Conservation (phyloP, 2,329 filamentous ascomycete species). For the Phialemoniopsis sp. region DNA sequence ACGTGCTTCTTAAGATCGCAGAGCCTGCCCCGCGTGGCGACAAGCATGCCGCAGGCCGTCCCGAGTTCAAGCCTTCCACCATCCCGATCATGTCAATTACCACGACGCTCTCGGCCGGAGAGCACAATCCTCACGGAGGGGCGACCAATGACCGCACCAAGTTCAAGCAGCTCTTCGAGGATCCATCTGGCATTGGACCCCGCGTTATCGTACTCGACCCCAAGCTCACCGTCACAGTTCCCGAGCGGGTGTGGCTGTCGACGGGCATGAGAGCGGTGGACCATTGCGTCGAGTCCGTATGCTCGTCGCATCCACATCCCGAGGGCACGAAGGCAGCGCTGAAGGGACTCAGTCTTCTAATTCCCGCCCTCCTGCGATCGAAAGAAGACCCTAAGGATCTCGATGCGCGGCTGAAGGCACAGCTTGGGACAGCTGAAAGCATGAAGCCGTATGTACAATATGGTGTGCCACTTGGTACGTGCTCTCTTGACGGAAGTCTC, state of each 20-base stretch:
- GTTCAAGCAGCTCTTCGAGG: conserved; percentile 11
- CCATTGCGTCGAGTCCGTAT: conserved; percentile 53
- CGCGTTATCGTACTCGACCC: conserved; percentile 47
- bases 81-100: conserved; percentile 12
- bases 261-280: conserved; percentile 54
- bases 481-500: neutral
- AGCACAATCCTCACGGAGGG: conserved; percentile 12
- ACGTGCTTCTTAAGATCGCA: conserved; percentile 6
- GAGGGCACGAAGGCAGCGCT: conserved; percentile 18
- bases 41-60: neutral
- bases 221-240: conserved; percentile 38
- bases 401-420: conserved; percentile 34
- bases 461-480: conserved; percentile 24
- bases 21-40: neutral
- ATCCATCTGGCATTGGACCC: conserved; percentile 30
- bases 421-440: conserved; percentile 41
- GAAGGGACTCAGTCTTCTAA: conserved; percentile 31
- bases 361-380: conserved; percentile 35
- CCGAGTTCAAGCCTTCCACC: conserved; percentile 3
- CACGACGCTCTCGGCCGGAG: conserved; percentile 15
- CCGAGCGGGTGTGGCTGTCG: conserved; percentile 48
- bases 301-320: conserved; percentile 31
- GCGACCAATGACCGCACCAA: conserved; percentile 13
- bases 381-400: conserved; percentile 26
- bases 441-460: conserved; percentile 33